Percentiles rank a stretch among this genome's conserved stretches.
phyloP scores from a whole-genome alignment of 2,329 filamentous ascomycete genomes.

The Cordyceps javanica region DNA sequence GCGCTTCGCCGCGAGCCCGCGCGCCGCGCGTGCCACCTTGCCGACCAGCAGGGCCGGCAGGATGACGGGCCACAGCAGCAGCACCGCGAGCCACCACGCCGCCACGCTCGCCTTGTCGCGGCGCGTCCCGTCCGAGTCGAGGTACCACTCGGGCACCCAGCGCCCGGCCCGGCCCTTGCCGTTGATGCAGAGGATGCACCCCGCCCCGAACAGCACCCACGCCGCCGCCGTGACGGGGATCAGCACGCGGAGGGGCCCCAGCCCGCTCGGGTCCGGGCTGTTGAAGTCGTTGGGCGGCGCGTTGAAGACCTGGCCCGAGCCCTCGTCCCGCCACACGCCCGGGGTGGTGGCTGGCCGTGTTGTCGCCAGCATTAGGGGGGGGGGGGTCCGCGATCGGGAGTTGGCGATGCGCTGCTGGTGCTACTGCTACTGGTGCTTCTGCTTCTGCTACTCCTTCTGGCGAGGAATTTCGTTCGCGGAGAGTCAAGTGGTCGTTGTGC shows the following conservation, averaged over 20 bases:
- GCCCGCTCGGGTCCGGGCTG: background rate
- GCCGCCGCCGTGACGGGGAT: constrained; percentile 21
- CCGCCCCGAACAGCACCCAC: constrained; percentile 26
- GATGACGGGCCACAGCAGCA: constrained; percentile 49
- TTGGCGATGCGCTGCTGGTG: background rate
- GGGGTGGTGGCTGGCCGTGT: background rate
- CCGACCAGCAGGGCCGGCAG: constrained; percentile 53
- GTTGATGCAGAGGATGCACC: constrained; percentile 28
- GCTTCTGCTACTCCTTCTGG: too few relatives aligned
- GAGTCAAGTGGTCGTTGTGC: background rate
- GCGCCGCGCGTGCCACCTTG: background rate
- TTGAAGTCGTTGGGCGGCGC: background rate
- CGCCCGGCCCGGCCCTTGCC: constrained; percentile 22
- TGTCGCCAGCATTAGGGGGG: background rate
- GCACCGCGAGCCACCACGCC: constrained; percentile 24
- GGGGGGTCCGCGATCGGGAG: background rate
- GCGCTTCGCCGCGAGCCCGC: background rate
- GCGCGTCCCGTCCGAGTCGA: constrained; percentile 19
- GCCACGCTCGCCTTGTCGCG: constrained; percentile 20
- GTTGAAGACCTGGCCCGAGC: background rate
- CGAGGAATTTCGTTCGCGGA: too few relatives aligned
- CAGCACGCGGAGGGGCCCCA: constrained; percentile 18
- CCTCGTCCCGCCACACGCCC: background rate
- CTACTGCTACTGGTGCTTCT: too few relatives aligned
- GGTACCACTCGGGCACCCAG: constrained; percentile 30